These are phyloP conservation scores for Vishniacozyma victoriae DNA, from an alignment of 768 basidiomycete genomes.

Conservation along the genomic window DNA sequence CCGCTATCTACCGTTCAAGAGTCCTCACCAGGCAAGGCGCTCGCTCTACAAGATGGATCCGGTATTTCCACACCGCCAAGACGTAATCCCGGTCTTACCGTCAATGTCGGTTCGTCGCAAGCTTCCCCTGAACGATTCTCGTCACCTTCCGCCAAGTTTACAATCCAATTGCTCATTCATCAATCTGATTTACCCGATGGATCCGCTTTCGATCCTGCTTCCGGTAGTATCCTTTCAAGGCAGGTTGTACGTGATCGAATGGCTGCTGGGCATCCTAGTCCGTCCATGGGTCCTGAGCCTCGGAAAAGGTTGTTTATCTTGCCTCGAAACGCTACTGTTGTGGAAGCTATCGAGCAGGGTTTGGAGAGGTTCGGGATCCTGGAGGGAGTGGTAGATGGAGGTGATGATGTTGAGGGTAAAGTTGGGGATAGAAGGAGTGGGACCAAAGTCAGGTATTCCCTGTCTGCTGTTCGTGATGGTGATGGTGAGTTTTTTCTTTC, in stretches of 20 bases:
- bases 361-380: conserved; percentile 89
- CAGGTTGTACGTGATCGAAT: conserved; percentile 60
- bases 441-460: conserved; percentile 72
- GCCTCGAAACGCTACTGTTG: conserved; percentile 90
- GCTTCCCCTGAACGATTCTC: conserved; percentile 37
- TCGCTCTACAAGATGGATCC: conserved; percentile 2
- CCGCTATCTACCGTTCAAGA: conserved; percentile 46
- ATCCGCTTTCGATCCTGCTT: conserved; percentile 86
- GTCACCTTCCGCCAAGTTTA: conserved; percentile 77
- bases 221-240: conserved; percentile 89
- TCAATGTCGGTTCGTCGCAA: conserved; percentile 14
- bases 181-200: conserved; percentile 88
- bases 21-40: conserved; percentile 50
- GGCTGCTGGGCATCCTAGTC: conserved; percentile 9
- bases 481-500: conserved; percentile 56
- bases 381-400: conserved; percentile 97
- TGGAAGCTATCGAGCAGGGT: conserved; percentile 88
- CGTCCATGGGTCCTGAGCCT: conserved; percentile 1
- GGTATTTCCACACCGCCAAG: conserved; percentile 3
- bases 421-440: conserved; percentile 70
- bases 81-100: conserved; percentile 31
- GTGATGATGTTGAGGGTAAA: conserved; percentile 96
- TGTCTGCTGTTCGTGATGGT: conserved; percentile 58
- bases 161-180: conserved; percentile 78
- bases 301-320: conserved; percentile 65